Evolutionary conservation across 805 yeast species (phyloP).

Genomic region (Komagataella ulmi): DNA sequence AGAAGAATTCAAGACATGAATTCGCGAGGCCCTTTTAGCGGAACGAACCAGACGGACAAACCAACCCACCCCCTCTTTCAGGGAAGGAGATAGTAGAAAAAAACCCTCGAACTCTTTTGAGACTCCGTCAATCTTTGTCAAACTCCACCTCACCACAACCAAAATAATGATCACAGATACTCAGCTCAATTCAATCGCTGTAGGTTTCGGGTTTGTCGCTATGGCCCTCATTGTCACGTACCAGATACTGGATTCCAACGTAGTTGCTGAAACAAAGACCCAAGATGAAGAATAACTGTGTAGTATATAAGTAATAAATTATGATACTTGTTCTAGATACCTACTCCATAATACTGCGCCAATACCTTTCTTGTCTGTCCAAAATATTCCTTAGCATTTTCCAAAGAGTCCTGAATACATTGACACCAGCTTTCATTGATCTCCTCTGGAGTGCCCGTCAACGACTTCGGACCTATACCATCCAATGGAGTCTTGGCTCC

Average conservation of each 20-base stretch:
- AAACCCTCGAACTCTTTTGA: not conserved
- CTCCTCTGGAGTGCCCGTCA: conserved; percentile 15
- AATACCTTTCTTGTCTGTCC: conserved; percentile 34
- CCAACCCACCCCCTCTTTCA: not conserved
- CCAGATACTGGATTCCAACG: conserved; percentile 27
- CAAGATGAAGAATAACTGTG: not conserved
- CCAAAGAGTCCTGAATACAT: conserved; percentile 40
- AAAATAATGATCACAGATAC: conserved; percentile 68
- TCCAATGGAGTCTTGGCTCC: conserved; percentile 36
- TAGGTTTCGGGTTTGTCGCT: conserved; percentile 60
- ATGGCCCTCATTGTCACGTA: conserved; percentile 60
- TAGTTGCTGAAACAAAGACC: not conserved
- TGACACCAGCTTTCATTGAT: conserved; percentile 17
- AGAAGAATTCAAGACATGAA: no score
- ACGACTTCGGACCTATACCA: conserved; percentile 11
- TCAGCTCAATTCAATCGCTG: conserved; percentile 63
- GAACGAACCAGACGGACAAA: not conserved
- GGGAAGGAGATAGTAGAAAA: not conserved
- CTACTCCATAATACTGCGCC: conserved; percentile 34
- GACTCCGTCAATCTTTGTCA: not conserved
- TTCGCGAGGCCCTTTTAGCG: not conserved
- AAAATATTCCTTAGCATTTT: conserved; percentile 36
- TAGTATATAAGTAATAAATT: not conserved
- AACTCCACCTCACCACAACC: conserved; percentile 1
- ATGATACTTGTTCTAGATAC: conserved; percentile 8